A percentile compares a stretch with the other conserved stretches of the same genome.
These are phyloP conservation scores for Erucastrum elatum DNA, from an alignment of 345 rosid genomes.

Conservation along the genomic window DNA sequence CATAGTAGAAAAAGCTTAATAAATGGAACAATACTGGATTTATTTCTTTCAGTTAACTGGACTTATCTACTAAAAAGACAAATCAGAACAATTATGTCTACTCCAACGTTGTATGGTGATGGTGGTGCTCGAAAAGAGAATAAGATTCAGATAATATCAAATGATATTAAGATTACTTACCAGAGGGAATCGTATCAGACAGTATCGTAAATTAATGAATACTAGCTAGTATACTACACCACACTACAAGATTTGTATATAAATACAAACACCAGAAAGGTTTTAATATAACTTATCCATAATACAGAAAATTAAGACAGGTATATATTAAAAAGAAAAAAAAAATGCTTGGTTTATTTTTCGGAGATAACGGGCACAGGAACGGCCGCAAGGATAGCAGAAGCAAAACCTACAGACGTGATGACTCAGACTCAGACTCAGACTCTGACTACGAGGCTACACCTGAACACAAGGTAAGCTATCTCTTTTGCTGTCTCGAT, in stretches of 20 bases:
- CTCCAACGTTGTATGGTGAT: conserved; percentile 31
- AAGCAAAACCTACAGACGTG: background rate
- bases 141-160: conserved; percentile 15
- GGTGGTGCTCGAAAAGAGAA: conserved; percentile 29
- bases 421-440: background rate
- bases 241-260: background rate
- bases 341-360: background rate
- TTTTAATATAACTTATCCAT: background rate
- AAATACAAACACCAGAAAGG: background rate
- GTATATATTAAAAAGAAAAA: background rate
- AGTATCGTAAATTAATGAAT: background rate
- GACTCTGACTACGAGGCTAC: background rate
- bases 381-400: background rate
- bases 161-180: background rate
- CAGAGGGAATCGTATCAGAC: background rate
- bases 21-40: no score
- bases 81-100: conserved; percentile 31
- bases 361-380: background rate
- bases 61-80: background rate
- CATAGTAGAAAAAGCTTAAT: background rate
- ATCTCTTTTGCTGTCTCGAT: background rate
- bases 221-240: background rate
- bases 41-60: background rate
- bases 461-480: background rate
- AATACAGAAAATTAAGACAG: background rate